Evolutionary conservation across 2,329 filamentous ascomycete species (phyloP).

Genomic region (Arthrobotrys megalospora): DNA sequence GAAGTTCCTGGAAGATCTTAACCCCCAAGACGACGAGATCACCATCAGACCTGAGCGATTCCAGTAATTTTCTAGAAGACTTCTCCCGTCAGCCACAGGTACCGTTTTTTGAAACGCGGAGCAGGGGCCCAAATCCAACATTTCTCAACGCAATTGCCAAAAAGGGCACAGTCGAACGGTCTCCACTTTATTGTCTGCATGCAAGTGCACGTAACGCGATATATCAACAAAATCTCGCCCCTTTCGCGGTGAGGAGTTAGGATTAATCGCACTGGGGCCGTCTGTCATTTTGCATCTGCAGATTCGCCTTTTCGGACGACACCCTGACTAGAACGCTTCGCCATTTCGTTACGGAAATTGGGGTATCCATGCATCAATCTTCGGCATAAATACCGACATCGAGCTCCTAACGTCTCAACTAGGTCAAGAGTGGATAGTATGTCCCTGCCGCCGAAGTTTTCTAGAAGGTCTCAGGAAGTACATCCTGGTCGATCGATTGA

Average conservation of each 20-base stretch:
- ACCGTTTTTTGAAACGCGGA: slow-evolving; percentile 46
- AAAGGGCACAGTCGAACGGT: slow-evolving; percentile 28
- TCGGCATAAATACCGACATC: slow-evolving; percentile 26
- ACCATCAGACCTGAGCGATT: background rate
- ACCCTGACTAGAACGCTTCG: background rate
- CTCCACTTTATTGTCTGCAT: slow-evolving; percentile 17
- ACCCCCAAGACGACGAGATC: background rate
- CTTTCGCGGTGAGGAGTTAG: background rate
- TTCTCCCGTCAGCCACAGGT: slow-evolving; percentile 53
- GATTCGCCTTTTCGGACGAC: slow-evolving; percentile 3
- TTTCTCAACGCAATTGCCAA: slow-evolving; percentile 54
- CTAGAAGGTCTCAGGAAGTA: slow-evolving; percentile 28
- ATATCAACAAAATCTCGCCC: slow-evolving; percentile 24
- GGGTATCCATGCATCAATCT: slow-evolving; percentile 3
- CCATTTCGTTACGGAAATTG: slow-evolving; percentile 10
- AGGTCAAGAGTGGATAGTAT: slow-evolving; percentile 20
- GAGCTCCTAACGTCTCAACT: slow-evolving; percentile 26
- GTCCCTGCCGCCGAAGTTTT: slow-evolving; percentile 9
- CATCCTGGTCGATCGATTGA: background rate
- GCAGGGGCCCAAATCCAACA: slow-evolving; percentile 24
- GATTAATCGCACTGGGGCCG: background rate
- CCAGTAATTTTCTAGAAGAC: slow-evolving; percentile 47
- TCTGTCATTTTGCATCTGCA: slow-evolving; percentile 16
- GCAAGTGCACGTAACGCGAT: slow-evolving; percentile 17
- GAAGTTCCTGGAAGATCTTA: slow-evolving; percentile 9